Conservation (phyloP, 768 basidiomycete genomes). For the Mycena epipterygia region DNA sequence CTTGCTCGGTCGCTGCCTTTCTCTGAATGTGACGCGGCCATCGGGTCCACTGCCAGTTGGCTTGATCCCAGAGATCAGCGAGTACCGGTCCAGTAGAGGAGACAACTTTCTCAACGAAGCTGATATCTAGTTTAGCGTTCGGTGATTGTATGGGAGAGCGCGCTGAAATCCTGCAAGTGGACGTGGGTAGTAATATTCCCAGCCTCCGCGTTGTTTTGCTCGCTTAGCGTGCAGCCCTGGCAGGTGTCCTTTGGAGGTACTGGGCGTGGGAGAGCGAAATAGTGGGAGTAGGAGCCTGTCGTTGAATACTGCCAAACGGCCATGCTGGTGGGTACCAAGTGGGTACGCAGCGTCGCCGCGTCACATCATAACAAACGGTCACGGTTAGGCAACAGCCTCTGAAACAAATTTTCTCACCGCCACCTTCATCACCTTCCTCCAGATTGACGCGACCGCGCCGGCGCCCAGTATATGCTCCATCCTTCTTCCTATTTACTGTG, state of each 20-base stretch:
- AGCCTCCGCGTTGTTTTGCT: not conserved
- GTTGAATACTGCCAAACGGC: not conserved
- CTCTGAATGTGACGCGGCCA: not conserved
- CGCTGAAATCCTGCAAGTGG: not conserved
- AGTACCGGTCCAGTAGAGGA: not conserved
- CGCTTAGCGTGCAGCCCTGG: not conserved
- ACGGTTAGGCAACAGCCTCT: too few species aligned
- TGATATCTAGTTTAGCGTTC: not conserved
- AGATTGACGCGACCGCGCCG: too few species aligned
- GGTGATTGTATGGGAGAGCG: not conserved
- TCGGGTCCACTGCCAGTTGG: not conserved
- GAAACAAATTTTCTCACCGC: too few species aligned
- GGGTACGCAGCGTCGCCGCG: too few species aligned
- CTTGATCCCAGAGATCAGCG: not conserved
- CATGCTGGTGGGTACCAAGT: too few species aligned
- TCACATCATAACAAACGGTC: too few species aligned
- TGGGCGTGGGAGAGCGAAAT: not conserved
- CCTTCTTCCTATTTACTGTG: too few species aligned
- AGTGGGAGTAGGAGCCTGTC: not conserved
- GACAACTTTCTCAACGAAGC: not conserved
- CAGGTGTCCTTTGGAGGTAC: not conserved
- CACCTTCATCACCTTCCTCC: too few species aligned
- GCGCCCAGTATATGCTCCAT: too few species aligned
- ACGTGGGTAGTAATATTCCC: not conserved
- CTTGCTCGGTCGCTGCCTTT: not conserved